Conservation (phyloP, 2,329 filamentous ascomycete species). For the Knufia fluminis region DNA sequence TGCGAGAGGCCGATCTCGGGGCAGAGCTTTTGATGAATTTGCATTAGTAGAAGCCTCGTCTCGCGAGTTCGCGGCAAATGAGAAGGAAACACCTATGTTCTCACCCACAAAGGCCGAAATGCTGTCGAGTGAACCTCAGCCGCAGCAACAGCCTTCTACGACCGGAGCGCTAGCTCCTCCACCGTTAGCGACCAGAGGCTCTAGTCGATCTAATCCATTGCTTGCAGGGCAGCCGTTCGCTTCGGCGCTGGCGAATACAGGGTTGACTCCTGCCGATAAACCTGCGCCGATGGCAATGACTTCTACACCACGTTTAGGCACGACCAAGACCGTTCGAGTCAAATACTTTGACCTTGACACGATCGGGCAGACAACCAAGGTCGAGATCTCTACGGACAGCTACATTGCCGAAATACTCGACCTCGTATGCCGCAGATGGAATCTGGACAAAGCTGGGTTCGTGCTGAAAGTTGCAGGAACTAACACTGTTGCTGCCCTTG, state of each 20-base stretch:
- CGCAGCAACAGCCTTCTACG: conserved; percentile 6
- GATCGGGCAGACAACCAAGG: conserved; percentile 42
- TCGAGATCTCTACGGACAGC: conserved; percentile 54
- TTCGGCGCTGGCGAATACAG: conserved; percentile 37
- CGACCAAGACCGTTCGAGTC: conserved; percentile 49
- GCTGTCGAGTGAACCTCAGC: conserved; percentile 14
- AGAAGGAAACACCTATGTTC: conserved; percentile 47
- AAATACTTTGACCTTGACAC: conserved; percentile 53
- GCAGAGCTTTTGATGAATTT: conserved; percentile 59
- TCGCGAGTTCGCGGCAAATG: conserved; percentile 49
- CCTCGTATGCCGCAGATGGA: conserved; percentile 51
- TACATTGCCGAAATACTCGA: conserved; percentile 61
- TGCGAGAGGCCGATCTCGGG: conserved; percentile 47
- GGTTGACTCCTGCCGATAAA: conserved; percentile 38
- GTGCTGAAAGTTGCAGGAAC: conserved; percentile 55
- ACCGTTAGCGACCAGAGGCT: conserved; percentile 15
- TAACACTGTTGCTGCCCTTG: conserved; percentile 53
- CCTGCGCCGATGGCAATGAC: conserved; percentile 35
- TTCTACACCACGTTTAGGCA: conserved; percentile 47
- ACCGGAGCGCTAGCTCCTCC: neutral
- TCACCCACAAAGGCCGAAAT: conserved; percentile 29
- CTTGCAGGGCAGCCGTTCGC: conserved; percentile 35
- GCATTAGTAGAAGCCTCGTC: conserved; percentile 52
- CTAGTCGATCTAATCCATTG: conserved; percentile 32
- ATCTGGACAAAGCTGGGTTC: conserved; percentile 55